A percentile compares a stretch with the other conserved stretches of the same genome.
phyloP scores from a whole-genome alignment of 305 asterid species.

The Withania somnifera region DNA sequence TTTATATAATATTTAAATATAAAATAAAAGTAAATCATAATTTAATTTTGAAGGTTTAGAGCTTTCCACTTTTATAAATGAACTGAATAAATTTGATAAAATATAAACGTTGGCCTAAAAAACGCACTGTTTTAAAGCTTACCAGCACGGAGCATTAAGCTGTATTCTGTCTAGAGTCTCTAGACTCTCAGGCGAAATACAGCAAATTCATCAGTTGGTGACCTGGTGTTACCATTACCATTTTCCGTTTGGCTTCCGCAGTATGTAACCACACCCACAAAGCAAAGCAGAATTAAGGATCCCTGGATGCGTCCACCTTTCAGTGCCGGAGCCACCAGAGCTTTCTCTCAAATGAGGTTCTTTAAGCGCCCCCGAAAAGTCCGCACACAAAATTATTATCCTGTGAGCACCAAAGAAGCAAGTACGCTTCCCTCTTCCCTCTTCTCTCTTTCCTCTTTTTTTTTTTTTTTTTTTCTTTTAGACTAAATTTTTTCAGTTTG shows the following conservation, averaged over 20 bases:
- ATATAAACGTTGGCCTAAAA: no score
- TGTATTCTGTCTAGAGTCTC: no score
- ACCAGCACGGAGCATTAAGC: no score
- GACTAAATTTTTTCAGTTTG: background rate
- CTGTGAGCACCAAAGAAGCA: background rate
- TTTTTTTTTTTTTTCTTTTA: background rate
- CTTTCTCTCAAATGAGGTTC: background rate
- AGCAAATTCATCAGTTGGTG: background rate
- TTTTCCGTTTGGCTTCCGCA: background rate
- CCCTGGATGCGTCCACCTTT: background rate
- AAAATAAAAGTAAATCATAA: no score
- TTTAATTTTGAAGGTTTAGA: no score
- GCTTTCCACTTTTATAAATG: no score
- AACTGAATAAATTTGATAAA: no score
- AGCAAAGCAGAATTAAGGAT: background rate
- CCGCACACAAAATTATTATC: background rate
- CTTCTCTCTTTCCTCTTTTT: background rate
- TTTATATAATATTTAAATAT: no score
- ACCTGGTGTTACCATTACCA: no score
- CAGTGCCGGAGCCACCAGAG: background rate
- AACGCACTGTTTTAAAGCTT: no score
- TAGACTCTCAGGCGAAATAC: background rate
- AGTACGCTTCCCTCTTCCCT: background rate
- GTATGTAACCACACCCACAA: background rate
- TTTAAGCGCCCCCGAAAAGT: background rate